Conservation (phyloP, 129 eudicot species). For the Centrapalus pauciflorus region DNA sequence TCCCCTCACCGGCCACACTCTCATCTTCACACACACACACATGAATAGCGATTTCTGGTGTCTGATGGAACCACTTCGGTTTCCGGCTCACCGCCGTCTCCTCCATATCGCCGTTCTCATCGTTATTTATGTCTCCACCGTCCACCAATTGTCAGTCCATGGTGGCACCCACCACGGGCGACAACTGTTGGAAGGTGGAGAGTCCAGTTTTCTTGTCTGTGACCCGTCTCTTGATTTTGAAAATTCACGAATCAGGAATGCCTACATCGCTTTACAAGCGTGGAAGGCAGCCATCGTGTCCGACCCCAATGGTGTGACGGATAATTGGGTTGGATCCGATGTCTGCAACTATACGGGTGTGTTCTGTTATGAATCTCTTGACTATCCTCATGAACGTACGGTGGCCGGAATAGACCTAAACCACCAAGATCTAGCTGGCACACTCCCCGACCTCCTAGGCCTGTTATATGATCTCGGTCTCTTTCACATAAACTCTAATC, state of each 20-base stretch:
- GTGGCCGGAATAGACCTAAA: conserved; percentile 72
- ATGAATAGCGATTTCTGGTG: neutral
- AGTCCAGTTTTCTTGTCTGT: conserved; percentile 10
- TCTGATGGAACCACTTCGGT: conserved; percentile 12
- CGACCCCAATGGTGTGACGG: conserved; percentile 50
- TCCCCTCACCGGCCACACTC: no score
- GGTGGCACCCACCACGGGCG: conserved; percentile 6
- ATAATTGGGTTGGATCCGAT: conserved; percentile 53
- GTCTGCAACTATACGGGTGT: conserved; percentile 80
- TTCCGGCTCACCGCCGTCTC: neutral
- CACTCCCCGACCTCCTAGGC: conserved; percentile 57
- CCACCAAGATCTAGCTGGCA: conserved; percentile 71
- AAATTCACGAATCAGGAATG: conserved; percentile 48
- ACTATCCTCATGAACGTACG: conserved; percentile 30
- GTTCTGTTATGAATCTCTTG: conserved; percentile 47
- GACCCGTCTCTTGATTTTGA: conserved; percentile 43
- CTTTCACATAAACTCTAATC: conserved; percentile 66
- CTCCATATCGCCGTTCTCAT: conserved; percentile 14
- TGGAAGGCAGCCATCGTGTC: conserved; percentile 65
- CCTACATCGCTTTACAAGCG: conserved; percentile 69
- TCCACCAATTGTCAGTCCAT: conserved; percentile 7
- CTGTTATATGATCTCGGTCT: conserved; percentile 46
- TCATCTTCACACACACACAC: neutral
- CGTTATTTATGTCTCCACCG: conserved; percentile 14
- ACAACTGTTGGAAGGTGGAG: conserved; percentile 9